Conservation (phyloP, 768 basidiomycete species). For the Lactifluus hygrophoroides region DNA sequence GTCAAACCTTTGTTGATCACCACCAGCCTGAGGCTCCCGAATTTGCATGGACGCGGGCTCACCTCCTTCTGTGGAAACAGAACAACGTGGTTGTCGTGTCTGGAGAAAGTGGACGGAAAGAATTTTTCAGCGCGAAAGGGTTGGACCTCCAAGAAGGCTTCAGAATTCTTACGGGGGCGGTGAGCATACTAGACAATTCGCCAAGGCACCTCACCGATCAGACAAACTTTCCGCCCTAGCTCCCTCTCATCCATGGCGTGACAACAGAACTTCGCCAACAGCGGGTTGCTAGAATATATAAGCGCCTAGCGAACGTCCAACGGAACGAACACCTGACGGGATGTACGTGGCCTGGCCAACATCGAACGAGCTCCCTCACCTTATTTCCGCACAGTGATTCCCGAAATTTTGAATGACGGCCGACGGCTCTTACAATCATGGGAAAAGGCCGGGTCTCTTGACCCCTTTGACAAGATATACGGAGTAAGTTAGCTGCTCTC, state of each 20-base stretch:
- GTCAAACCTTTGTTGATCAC: conserved; percentile 24
- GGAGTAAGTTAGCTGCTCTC: conserved; percentile 37
- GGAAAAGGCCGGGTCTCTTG: conserved; percentile 55
- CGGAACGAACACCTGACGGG: conserved; percentile 50
- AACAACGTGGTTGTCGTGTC: conserved; percentile 70
- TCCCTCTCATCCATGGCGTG: conserved; percentile 68
- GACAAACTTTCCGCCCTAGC: conserved; percentile 32
- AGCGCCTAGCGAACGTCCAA: conserved; percentile 57
- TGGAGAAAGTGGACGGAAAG: conserved; percentile 57
- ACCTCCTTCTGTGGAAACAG: conserved; percentile 32
- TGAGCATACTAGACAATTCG: conserved; percentile 29
- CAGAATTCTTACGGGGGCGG: conserved; percentile 70
- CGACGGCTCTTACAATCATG: conserved; percentile 52
- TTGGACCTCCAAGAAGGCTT: conserved; percentile 76
- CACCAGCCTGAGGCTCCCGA: background rate
- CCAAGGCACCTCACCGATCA: background rate
- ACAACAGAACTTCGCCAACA: conserved; percentile 60
- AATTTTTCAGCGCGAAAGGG: conserved; percentile 61
- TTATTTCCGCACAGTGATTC: conserved; percentile 45
- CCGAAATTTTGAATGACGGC: conserved; percentile 56
- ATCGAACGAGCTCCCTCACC: conserved; percentile 7
- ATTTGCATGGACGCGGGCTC: conserved; percentile 1
- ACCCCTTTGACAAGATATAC: conserved; percentile 65
- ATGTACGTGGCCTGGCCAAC: conserved; percentile 37
- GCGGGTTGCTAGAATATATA: conserved; percentile 59